These are phyloP conservation scores for Xylariaceae sp. DNA, from an alignment of 2,329 filamentous ascomycete species.

Conservation along the genomic window DNA sequence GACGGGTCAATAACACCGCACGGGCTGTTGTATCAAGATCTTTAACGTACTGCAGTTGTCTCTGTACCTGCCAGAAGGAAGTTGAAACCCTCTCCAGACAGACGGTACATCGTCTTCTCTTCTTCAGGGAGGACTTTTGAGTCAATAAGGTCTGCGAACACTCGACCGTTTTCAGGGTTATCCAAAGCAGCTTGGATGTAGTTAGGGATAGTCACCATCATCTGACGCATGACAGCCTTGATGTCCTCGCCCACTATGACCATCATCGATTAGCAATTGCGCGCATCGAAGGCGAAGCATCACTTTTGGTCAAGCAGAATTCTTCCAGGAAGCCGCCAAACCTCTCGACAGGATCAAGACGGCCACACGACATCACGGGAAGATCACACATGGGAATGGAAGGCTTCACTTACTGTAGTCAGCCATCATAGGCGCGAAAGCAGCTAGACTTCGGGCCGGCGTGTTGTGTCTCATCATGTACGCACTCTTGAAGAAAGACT, in stretches of 20 bases:
- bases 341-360: too few species aligned
- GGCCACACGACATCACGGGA: too few species aligned
- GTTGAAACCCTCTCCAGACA: conserved; percentile 35
- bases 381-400: too few species aligned
- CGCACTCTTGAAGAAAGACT: conserved; percentile 17
- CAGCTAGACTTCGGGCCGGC: conserved; percentile 13
- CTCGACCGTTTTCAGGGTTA: conserved; percentile 29
- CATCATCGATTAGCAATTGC: too few species aligned
- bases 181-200: conserved; percentile 29
- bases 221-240: conserved; percentile 6
- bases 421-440: conserved; percentile 11
- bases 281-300: too few species aligned
- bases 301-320: too few species aligned
- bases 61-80: conserved; percentile 36
- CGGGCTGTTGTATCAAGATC: too few species aligned
- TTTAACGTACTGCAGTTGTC: conserved; percentile 30
- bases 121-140: conserved; percentile 26
- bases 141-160: conserved; percentile 32
- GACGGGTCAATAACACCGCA: conserved; percentile 1
- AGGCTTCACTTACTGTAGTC: too few species aligned
- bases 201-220: conserved; percentile 11
- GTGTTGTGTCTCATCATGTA: conserved; percentile 11
- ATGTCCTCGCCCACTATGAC: conserved; percentile 19
- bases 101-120: conserved; percentile 30
- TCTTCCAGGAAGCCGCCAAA: too few species aligned